Conservation (phyloP, 768 basidiomycete genomes). For the Rhodosporidiobolus odoratus region DNA sequence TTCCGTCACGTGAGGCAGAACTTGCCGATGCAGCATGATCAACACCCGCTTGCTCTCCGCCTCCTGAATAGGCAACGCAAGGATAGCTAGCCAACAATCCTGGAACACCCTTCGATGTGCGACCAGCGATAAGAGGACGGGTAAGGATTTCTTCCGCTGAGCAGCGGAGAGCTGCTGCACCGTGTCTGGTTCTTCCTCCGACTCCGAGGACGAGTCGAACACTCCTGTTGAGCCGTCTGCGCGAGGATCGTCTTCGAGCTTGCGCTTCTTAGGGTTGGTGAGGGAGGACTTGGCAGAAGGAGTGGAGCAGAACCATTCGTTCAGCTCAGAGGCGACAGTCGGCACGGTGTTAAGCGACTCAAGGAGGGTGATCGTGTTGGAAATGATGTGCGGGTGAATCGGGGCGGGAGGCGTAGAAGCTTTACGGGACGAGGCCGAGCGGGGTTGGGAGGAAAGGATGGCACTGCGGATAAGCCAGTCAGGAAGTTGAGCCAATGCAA, state of each 20-base stretch:
- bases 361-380: constrained; percentile 59
- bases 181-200: constrained; percentile 44
- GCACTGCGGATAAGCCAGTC: constrained; percentile 32
- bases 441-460: constrained; percentile 41
- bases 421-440: constrained; percentile 6
- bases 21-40: constrained; percentile 72
- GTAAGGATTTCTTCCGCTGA: constrained; percentile 61
- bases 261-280: constrained; percentile 44
- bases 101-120: constrained; percentile 79
- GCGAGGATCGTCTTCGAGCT: constrained; percentile 47
- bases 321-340: constrained; percentile 61
- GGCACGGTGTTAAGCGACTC: constrained; percentile 70
- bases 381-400: constrained; percentile 43
- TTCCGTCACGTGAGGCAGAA: constrained; percentile 74
- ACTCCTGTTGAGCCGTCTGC: constrained; percentile 56
- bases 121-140: constrained; percentile 54
- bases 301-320: constrained; percentile 72
- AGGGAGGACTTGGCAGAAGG: constrained; percentile 48
- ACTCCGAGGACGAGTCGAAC: constrained; percentile 46
- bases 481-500: not conserved
- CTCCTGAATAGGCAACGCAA: constrained; percentile 49
- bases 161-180: constrained; percentile 17
- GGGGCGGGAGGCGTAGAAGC: constrained; percentile 42
- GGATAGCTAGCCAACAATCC: constrained; percentile 67
- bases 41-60: constrained; percentile 56